Evolutionary conservation across 305 asterid genomes (phyloP), one percentile per base, ranked within the genome.

Genomic region (Coffea humblotiana): DNA sequence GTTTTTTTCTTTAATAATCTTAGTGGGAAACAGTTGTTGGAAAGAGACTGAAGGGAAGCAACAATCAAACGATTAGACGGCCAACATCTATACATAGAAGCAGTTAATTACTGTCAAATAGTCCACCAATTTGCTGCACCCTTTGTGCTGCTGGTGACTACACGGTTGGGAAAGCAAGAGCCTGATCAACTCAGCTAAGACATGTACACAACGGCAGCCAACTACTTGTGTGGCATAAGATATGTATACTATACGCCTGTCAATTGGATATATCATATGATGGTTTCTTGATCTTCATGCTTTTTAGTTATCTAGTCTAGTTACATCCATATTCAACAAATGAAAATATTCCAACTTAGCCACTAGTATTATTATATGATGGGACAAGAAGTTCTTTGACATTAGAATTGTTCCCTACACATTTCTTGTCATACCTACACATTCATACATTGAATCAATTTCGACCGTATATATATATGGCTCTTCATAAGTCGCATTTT

Each of bases 141-240:
- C 52, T 56, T 16, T 23, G 37, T 2, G n/a, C 23, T 2, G 23
- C 23, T 75, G 78, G 25, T 48, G 56, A 52, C 21, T 37, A 12
- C 52, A 77, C 2, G 13, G 70, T 32, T 48, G 16, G 73, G 52
- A 72, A 72, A 77, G 80, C 67, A 71, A 35, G 23, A 52, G 18
- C 81, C 29, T 45, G n/a, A 71, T 71, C 37, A 71, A 45, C 75
- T 35, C 76, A 78, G 56, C 76, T 56, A 54, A 70, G 70, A 54
- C 80, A 77, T 32, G 32, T 1, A 32, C 32, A 32, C 32, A 32
- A 32, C 56, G 51, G 52, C 14, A 8, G 69, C 69, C 67, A 77
- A 67, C 21, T 69, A 69, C 76, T 69, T 78, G 69, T 27, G 9
- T 16, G 29, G 37, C 45, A 23, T 63, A 63, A 13, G 23, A 43